Evolutionary conservation across 2,329 filamentous ascomycete species (phyloP), one percentile per base, ranked within the genome.

Genomic region (Saccharata proteae): DNA sequence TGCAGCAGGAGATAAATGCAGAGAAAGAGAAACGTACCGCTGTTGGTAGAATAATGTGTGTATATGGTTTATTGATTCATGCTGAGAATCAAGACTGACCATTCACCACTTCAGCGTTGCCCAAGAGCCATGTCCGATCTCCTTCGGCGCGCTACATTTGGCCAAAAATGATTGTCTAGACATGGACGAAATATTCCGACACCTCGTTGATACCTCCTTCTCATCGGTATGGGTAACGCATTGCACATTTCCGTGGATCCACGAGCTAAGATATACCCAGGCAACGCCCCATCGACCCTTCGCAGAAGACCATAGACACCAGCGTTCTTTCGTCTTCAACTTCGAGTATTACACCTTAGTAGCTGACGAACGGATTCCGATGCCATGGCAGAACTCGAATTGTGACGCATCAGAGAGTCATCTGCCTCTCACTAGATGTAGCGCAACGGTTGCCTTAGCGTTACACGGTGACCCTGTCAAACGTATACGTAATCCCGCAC

Each of bases 291-390:
- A 66, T 37, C 58, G 69, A 16, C 62, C 66, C n/a, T 72, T 56
- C 31, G 49, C 57, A 11, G 38, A 49, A 3, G 55, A 64, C 16
- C 44, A 53, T 4, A 53, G 66, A 6, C 64, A 63, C 9, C 71
- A 71, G 40, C 58, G 66, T 5, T 68, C 65, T 6, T 74, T 76
- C 46, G 65, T 74, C 40, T 76, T 77, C 45, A 68, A 63, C 24
- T 75, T 77, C 46, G 74, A 77, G 41, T 77, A 76, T 45, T 76
- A 74, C 43, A 77, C 72, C 4, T 59, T 75, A 5, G 63, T 77
- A 9, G 67, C 64, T 2, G 59, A 68, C 4, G 64, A 62, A 4
- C 63, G 71, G 23, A 57, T 61, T 18, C 72, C 74, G 0, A 68
- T 72, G 43, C 58, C 67, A 5, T 77, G 72, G 71, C 74, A 77